Percentiles rank a stretch among this genome's conserved stretches.
phyloP scores from a whole-genome alignment of 2,329 filamentous ascomycete genomes.

The Canariomyces notabilis region DNA sequence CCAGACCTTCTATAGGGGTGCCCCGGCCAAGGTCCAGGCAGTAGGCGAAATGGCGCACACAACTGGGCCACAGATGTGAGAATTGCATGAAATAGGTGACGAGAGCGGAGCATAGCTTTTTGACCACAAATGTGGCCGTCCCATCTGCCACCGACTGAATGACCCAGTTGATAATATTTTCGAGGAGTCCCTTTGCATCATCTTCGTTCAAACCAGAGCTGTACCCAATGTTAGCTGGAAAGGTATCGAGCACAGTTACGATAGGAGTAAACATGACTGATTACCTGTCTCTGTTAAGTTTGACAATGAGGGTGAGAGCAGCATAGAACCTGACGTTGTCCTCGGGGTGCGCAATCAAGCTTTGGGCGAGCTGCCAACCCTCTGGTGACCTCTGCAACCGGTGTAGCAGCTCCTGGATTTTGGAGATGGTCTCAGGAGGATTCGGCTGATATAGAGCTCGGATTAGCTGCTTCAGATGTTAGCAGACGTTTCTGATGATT shows the following conservation, averaged over 20 bases:
- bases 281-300: constrained; percentile 91
- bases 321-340: constrained; percentile 86
- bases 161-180: constrained; percentile 59
- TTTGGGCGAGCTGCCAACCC: constrained; percentile 82
- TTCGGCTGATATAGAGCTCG: constrained; percentile 51
- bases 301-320: constrained; percentile 86
- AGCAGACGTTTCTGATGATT: constrained; percentile 7
- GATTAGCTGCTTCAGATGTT: constrained; percentile 38
- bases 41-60: constrained; percentile 57
- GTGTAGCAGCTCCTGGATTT: constrained; percentile 69
- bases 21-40: constrained; percentile 48
- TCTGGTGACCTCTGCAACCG: constrained; percentile 70
- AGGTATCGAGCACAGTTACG: too few species aligned
- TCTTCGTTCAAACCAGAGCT: constrained; percentile 50
- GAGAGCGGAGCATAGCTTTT: constrained; percentile 72
- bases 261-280: too few species aligned
- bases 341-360: constrained; percentile 62
- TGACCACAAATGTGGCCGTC: constrained; percentile 56
- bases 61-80: constrained; percentile 60
- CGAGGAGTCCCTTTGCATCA: constrained; percentile 54
- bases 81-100: constrained; percentile 72
- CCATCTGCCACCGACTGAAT: constrained; percentile 47
- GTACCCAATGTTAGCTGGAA: constrained; percentile 12
- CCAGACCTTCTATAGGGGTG: constrained; percentile 44
- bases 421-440: constrained; percentile 41